phyloP scores from a whole-genome alignment of 805 yeast species.

The Grigorovia yakushimaensis region DNA sequence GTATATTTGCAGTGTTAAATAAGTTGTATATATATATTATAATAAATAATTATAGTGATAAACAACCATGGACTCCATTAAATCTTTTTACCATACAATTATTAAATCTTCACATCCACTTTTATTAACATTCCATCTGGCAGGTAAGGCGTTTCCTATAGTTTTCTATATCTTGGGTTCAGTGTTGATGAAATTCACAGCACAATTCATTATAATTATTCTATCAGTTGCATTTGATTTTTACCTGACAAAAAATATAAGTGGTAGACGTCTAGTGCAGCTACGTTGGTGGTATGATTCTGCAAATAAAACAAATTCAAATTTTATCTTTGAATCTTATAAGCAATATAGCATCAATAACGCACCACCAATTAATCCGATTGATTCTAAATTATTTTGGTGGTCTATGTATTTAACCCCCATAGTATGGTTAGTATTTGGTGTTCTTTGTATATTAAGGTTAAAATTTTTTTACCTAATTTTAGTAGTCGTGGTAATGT shows the following conservation, averaged over 20 bases:
- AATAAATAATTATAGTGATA: neutral
- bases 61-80: constrained; percentile 21
- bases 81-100: constrained; percentile 27
- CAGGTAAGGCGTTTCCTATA: constrained; percentile 26
- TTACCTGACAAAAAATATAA: constrained; percentile 85
- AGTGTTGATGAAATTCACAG: constrained; percentile 26
- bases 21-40: neutral
- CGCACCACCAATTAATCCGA: constrained; percentile 59
- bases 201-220: constrained; percentile 64
- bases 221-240: constrained; percentile 79
- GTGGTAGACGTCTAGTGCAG: constrained; percentile 86
- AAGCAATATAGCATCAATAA: constrained; percentile 29
- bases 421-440: constrained; percentile 63
- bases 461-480: constrained; percentile 60
- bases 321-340: constrained; percentile 27
- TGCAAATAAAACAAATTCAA: constrained; percentile 14
- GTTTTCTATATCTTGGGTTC: constrained; percentile 27
- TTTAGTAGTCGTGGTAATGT: constrained; percentile 56
- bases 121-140: constrained; percentile 21
- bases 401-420: constrained; percentile 66
- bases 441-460: constrained; percentile 66
- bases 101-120: constrained; percentile 29
- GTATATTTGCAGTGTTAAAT: neutral
- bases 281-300: constrained; percentile 97
- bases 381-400: constrained; percentile 90